Evolutionary conservation across 768 basidiomycete species (phyloP).

Genomic region (Hydnomerulius pinastri): DNA sequence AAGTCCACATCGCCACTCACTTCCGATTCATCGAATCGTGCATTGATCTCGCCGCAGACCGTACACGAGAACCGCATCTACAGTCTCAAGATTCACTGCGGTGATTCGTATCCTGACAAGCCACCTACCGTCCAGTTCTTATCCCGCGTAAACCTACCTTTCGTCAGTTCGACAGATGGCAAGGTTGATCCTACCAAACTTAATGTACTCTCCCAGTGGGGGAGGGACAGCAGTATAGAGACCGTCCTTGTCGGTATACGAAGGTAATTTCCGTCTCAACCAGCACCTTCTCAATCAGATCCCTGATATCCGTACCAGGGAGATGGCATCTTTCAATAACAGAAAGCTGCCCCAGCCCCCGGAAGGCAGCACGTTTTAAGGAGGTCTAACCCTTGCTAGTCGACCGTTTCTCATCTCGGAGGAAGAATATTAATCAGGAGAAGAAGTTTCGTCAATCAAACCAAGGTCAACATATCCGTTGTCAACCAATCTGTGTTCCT

Average conservation of each 20-base stretch:
- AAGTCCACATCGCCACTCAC: constrained; percentile 31
- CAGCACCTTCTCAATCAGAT: not conserved
- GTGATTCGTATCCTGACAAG: constrained; percentile 67
- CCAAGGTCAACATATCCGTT: constrained; percentile 8
- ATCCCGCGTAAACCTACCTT: constrained; percentile 91
- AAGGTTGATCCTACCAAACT: constrained; percentile 77
- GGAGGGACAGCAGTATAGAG: constrained; percentile 77
- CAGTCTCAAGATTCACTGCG: constrained; percentile 88
- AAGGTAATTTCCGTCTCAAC: constrained; percentile 48
- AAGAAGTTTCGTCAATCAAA: constrained; percentile 11
- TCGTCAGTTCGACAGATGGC: constrained; percentile 75
- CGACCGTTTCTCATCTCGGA: constrained; percentile 1
- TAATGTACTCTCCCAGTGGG: constrained; percentile 75
- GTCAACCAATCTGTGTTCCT: constrained; percentile 17
- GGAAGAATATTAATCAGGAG: constrained; percentile 12
- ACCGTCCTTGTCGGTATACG: constrained; percentile 90
- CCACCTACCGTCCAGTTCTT: constrained; percentile 85
- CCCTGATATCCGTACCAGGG: constrained; percentile 48
- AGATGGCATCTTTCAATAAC: constrained; percentile 92
- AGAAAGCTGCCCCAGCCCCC: constrained; percentile 94
- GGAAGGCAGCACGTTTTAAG: constrained; percentile 76
- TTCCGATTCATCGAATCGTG: constrained; percentile 14
- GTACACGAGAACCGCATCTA: constrained; percentile 99
- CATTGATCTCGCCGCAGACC: constrained; percentile 52
- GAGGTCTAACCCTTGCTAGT: not conserved